Percentiles rank a stretch among this genome's conserved stretches.
Conservation (phyloP, 495 filamentous ascomycete genomes). For the Echria macrotheca region DNA sequence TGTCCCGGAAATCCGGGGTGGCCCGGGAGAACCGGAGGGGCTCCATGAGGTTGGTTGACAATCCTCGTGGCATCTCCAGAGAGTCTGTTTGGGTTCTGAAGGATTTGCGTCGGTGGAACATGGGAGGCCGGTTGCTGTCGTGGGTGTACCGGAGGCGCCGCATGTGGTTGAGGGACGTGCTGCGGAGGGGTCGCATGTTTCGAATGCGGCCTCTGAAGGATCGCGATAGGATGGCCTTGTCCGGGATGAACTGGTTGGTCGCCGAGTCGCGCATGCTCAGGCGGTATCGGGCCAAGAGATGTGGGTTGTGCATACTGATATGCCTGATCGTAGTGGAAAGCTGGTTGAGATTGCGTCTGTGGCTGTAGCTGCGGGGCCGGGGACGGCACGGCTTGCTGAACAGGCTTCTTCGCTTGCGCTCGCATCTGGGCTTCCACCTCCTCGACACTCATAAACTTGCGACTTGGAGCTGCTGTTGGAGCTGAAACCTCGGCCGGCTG, state of each 20-base stretch:
- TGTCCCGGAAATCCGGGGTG: constrained; percentile 29
- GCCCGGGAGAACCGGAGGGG: constrained; percentile 9
- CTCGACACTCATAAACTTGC: constrained; percentile 92
- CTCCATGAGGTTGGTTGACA: constrained; percentile 22
- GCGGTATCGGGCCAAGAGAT: constrained; percentile 23
- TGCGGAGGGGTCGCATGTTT: constrained; percentile 29
- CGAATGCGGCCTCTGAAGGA: constrained; percentile 40
- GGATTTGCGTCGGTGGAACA: constrained; percentile 51
- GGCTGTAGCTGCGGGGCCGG: constrained; percentile 23
- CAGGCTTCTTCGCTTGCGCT: constrained; percentile 53
- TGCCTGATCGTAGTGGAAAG: constrained; percentile 25
- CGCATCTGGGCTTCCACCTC: constrained; percentile 95
- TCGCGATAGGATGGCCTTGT: constrained; percentile 40
- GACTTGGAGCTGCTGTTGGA: constrained; percentile 34
- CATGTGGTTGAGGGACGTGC: constrained; percentile 28
- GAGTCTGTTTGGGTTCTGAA: constrained; percentile 45
- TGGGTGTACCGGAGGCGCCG: constrained; percentile 32
- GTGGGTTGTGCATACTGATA: constrained; percentile 21
- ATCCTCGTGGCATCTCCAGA: constrained; percentile 34
- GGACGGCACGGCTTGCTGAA: constrained; percentile 25
- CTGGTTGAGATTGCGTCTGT: constrained; percentile 16
- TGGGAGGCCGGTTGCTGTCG: constrained; percentile 46
- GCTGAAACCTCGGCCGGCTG: constrained; percentile 23
- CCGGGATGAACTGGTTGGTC: constrained; percentile 23
- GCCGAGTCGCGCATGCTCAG: constrained; percentile 20